Evolutionary conservation across 108 stramenopile species (phyloP), one percentile per base, ranked within the genome.

Genomic region (Cafeteria roenbergensis): DNA sequence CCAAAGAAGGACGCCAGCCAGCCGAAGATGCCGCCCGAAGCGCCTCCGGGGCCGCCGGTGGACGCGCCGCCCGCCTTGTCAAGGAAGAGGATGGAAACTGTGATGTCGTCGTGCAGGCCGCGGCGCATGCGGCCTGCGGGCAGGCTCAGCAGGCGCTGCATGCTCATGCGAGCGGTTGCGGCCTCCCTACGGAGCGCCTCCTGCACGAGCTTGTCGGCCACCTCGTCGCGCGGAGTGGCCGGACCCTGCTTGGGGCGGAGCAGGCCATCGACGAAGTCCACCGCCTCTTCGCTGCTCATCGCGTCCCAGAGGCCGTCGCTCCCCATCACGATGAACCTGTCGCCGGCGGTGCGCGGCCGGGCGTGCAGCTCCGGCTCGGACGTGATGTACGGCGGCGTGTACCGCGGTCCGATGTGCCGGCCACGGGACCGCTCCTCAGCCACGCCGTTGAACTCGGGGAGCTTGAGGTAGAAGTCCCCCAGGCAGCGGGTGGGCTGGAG

Each of bases 241-340:
- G 73, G 72, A n/a, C n/a, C n/a, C n/a, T n/a, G n/a, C n/a, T n/a
- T n/a, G n/a, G n/a, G n/a, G n/a, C n/a, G n/a, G n/a, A n/a, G n/a
- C n/a, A n/a, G n/a, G n/a, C n/a, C n/a, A n/a, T n/a, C 65, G 21
- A 92, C 88, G 72, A 86, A 91, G 27, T 85, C 72, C 17, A 92
- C 90, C 52, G 86, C 90, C 67, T 96, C 92, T 71, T 94, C 84
- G 63, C 86, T 90, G 17, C 80, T 80, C 91, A 96, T 91, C 51
- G 93, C 91, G 72, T 96, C 94, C 92, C 92, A 96, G 28, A 96
- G 65, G 0, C 94, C 94, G 74, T 96, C 94, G 29, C 84, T 87
- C 1, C 92, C 94, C 36, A 96, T 58, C 33, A 82, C 69, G 35
- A 82, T 35, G 60, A 82, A 82, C 67, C 76, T 71, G 63, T 82